Percentiles rank a stretch among this genome's conserved stretches.
Evolutionary conservation across 2,329 filamentous ascomycete species (phyloP).

Genomic region (Claviceps purpurea): DNA sequence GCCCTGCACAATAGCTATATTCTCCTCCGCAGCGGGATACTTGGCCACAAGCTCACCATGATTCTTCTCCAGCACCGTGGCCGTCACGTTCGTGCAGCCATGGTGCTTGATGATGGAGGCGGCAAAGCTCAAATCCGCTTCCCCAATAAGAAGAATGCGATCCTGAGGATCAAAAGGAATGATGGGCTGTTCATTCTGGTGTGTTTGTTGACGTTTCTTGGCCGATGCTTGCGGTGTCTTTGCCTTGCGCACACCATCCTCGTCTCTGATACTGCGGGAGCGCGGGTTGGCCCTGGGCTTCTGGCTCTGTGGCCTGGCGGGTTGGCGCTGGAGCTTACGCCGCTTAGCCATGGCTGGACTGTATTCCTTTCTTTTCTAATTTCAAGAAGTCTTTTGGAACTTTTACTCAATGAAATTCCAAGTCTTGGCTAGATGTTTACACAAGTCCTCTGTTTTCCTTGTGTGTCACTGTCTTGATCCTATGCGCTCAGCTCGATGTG

Average conservation of each 20-base stretch:
- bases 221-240: neutral
- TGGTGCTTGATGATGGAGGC: conserved; percentile 52
- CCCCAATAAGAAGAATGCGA: conserved; percentile 62
- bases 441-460: neutral
- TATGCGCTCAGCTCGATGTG: neutral
- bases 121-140: conserved; percentile 71
- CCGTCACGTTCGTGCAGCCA: conserved; percentile 51
- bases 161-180: conserved; percentile 57
- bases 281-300: conserved; percentile 7
- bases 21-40: conserved; percentile 55
- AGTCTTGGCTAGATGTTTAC: no score
- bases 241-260: conserved; percentile 5
- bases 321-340: conserved; percentile 7
- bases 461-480: neutral
- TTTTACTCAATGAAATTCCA: no score
- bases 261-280: neutral
- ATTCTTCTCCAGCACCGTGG: conserved; percentile 52
- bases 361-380: neutral
- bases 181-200: conserved; percentile 25
- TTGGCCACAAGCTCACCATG: conserved; percentile 49
- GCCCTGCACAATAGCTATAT: conserved; percentile 37
- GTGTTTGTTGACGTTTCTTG: conserved; percentile 11
- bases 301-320: conserved; percentile 8
- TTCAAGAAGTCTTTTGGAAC: neutral
- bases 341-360: conserved; percentile 8